Evolutionary conservation across 2,329 filamentous ascomycete genomes (phyloP), one percentile per base, ranked within the genome.

Genomic region (Sporothrix brasiliensis): DNA sequence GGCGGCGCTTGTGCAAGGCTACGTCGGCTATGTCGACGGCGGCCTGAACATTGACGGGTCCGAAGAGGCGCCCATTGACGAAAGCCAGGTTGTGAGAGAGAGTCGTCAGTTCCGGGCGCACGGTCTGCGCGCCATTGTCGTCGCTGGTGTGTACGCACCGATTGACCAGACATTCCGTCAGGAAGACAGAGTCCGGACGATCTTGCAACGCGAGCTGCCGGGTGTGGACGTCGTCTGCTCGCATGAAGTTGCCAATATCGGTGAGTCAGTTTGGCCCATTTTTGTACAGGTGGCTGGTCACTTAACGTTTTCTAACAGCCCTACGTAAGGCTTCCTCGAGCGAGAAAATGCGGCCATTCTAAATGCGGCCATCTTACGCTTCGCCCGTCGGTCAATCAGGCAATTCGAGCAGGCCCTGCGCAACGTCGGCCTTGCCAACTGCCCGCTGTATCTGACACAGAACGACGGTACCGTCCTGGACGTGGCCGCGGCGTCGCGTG

Each of bases 11-110:
- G 53, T 56, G 11, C 53, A 24, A 9, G 53, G 53, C 53, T 56
- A 56, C 24, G 53, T 56, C 53, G 53, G 53, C 2, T 56, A 56
- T 6, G 53, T 56, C 13, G 27, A 56, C 13, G 53, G 53, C 24
- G 53, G 24, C 24, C 53, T 56, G 7, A 56, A 56, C 24, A 56
- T 56, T 30, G 24, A 56, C 53, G 53, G 53, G 53, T 56, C 53
- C 10, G 53, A 56, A 13, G 53, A 56, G 21, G 27, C 53, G 24
- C 53, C 53, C 24, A 34, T 56, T 56, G 53, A 6, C 53, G 53
- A 56, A 16, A 13, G 7, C 4, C 53, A 56, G 53, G 53, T 56
- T 6, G 53, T 56, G 53, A 1, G 27, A 2, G 53, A 56, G 27
- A 3, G 21, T 10, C 1, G 16, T 10, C 13, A 30, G 19, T 56